These are phyloP conservation scores for Crithidia mellificae DNA, from an alignment of 208 protist species.

Conservation along the genomic window DNA sequence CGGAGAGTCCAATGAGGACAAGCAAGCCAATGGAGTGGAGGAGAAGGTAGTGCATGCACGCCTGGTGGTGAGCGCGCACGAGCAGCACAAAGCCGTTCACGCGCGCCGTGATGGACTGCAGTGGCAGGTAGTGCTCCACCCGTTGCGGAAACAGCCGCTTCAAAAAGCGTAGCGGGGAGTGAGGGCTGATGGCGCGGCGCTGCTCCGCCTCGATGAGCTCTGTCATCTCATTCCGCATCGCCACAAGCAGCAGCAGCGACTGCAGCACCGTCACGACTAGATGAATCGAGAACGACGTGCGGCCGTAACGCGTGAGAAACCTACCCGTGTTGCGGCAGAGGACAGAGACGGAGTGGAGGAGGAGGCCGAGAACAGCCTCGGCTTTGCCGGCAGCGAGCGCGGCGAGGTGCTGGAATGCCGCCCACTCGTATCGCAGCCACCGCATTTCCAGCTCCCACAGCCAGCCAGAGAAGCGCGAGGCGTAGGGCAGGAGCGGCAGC, in stretches of 20 bases:
- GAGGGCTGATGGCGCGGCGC: background rate
- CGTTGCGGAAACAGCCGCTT: slow-evolving; percentile 10
- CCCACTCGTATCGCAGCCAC: slow-evolving; percentile 40
- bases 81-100: slow-evolving; percentile 52
- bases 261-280: slow-evolving; percentile 61
- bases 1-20: slow-evolving; percentile 66
- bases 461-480: background rate
- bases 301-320: slow-evolving; percentile 42
- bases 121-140: slow-evolving; percentile 25
- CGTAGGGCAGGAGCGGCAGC: slow-evolving; percentile 10
- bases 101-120: slow-evolving; percentile 24
- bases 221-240: slow-evolving; percentile 68
- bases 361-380: background rate
- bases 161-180: slow-evolving; percentile 12
- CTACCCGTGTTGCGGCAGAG: background rate
- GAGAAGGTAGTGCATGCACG: slow-evolving; percentile 53
- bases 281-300: slow-evolving; percentile 69
- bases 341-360: background rate
- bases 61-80: slow-evolving; percentile 45
- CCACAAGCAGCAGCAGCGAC: slow-evolving; percentile 58
- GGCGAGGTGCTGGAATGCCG: slow-evolving; percentile 10
- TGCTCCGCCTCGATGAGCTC: slow-evolving; percentile 32
- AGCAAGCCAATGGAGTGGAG: slow-evolving; percentile 46
- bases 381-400: background rate
- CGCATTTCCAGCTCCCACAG: slow-evolving; percentile 27